phyloP scores from a whole-genome alignment of 139 green algal genomes.

The Yamagishiella unicocca region DNA sequence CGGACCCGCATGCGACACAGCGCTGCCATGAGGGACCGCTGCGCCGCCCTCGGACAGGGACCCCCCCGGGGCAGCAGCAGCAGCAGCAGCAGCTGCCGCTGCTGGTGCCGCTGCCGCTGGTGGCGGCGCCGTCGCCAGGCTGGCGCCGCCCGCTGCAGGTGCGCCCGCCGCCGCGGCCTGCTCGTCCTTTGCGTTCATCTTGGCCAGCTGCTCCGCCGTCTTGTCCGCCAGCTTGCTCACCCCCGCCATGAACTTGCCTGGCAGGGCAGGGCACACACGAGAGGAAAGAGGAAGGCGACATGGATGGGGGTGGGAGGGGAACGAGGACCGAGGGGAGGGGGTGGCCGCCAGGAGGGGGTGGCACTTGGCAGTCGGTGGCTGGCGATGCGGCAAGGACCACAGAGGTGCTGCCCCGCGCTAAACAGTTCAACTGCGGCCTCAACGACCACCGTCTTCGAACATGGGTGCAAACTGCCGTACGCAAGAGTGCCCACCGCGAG shows the following conservation, averaged over 20 bases:
- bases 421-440: too few species aligned
- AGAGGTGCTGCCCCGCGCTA: too few species aligned
- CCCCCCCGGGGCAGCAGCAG: background rate
- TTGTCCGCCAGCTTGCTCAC: constrained; percentile 57
- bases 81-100: background rate
- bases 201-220: constrained; percentile 55
- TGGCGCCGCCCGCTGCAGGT: background rate
- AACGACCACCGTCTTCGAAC: too few species aligned
- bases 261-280: background rate
- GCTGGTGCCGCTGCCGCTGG: background rate
- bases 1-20: too few species aligned
- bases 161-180: background rate
- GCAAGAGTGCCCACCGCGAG: too few species aligned
- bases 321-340: too few species aligned
- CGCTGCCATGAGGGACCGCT: too few species aligned
- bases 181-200: constrained; percentile 39
- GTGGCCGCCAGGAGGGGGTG: too few species aligned
- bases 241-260: constrained; percentile 57
- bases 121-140: background rate
- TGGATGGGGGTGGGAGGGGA: too few species aligned
- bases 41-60: background rate
- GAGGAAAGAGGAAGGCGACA: background rate
- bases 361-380: too few species aligned
- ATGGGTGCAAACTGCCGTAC: too few species aligned
- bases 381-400: too few species aligned